Evolutionary conservation across 2,329 filamentous ascomycete species (phyloP).

Genomic region (Alternaria brassicicola): DNA sequence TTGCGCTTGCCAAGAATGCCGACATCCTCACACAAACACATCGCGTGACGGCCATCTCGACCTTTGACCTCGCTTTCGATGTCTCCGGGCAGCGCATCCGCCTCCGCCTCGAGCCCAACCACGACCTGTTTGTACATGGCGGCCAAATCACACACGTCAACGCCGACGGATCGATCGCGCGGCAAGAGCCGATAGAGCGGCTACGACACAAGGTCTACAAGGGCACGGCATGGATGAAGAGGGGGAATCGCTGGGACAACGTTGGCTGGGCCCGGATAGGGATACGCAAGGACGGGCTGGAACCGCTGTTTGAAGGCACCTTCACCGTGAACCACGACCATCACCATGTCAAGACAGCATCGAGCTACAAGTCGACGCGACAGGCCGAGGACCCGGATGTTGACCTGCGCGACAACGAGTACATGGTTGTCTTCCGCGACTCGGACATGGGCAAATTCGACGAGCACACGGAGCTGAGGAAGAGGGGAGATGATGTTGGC

Average conservation of each 20-base stretch:
- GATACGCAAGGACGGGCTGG: constrained; percentile 74
- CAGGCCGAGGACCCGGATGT: constrained; percentile 71
- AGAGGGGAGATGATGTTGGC: constrained; percentile 50
- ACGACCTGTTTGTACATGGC: constrained; percentile 81
- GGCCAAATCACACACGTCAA: constrained; percentile 76
- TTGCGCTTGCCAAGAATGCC: constrained; percentile 75
- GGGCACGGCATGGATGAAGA: constrained; percentile 75
- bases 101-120: constrained; percentile 83
- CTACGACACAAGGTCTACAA: constrained; percentile 82
- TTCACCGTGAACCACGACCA: constrained; percentile 82
- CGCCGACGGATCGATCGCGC: constrained; percentile 70
- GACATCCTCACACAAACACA: constrained; percentile 79
- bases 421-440: constrained; percentile 90
- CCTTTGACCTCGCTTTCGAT: constrained; percentile 84
- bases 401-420: constrained; percentile 65
- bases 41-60: constrained; percentile 77
- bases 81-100: constrained; percentile 72
- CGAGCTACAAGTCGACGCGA: constrained; percentile 74
- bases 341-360: constrained; percentile 82
- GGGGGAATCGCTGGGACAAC: constrained; percentile 80
- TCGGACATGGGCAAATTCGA: constrained; percentile 70
- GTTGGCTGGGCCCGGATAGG: constrained; percentile 87
- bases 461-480: constrained; percentile 70
- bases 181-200: constrained; percentile 73
- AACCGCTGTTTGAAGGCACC: constrained; percentile 86